These are phyloP conservation scores for Eucalyptus tenuipes DNA, from an alignment of 345 rosid species.

Conservation along the genomic window DNA sequence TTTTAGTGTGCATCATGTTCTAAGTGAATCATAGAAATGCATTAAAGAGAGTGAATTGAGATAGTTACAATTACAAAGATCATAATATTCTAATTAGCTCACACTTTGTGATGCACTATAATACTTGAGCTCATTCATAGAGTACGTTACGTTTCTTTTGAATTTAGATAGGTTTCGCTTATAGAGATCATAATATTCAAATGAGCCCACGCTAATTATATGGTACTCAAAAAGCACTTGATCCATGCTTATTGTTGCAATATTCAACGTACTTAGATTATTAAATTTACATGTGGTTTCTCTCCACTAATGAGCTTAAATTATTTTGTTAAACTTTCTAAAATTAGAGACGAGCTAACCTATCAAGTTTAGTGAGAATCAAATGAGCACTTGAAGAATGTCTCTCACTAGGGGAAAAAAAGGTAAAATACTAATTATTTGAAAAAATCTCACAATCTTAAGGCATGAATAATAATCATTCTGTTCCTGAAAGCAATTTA, in stretches of 20 bases:
- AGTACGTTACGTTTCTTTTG: not conserved
- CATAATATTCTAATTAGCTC: too few species aligned
- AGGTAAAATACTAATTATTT: too few species aligned
- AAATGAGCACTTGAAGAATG: too few species aligned
- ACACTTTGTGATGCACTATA: not conserved
- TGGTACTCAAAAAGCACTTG: not conserved
- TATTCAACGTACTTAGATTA: fast-evolving
- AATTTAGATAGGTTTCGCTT: not conserved
- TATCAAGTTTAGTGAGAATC: too few species aligned
- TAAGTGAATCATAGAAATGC: not conserved
- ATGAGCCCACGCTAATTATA: not conserved
- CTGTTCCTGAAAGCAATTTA: too few species aligned
- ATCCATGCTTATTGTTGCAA: not conserved
- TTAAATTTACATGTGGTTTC: not conserved
- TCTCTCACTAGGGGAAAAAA: too few species aligned
- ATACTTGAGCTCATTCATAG: not conserved
- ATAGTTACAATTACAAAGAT: not conserved
- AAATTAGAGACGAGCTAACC: not conserved
- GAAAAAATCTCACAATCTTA: too few species aligned
- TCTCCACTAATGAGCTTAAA: not conserved
- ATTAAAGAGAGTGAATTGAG: not conserved
- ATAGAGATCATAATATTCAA: not conserved
- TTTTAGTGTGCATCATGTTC: not conserved
- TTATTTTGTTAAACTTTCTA: not conserved
- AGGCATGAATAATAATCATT: too few species aligned